Conservation (phyloP, 1,284 basidiomycete species). For the Leucoagaricus sp. region DNA sequence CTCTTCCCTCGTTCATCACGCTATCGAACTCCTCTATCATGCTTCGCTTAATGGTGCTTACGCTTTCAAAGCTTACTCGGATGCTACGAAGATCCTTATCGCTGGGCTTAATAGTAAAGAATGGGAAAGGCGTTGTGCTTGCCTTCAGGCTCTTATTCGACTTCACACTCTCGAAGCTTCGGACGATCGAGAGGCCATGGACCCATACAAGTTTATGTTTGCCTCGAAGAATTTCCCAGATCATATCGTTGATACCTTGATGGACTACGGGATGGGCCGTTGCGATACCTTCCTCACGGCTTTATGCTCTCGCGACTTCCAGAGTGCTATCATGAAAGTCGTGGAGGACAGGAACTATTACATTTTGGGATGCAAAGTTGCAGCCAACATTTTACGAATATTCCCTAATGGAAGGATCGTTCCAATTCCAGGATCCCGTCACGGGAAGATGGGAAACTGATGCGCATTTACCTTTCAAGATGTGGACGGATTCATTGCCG, state of each 20-base stretch:
- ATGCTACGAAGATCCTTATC: slow-evolving; percentile 49
- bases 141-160: slow-evolving; percentile 52
- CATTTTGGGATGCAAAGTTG: slow-evolving; percentile 48
- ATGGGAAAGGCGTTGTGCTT: slow-evolving; percentile 48
- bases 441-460: slow-evolving; percentile 40
- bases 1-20: slow-evolving; percentile 50
- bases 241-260: slow-evolving; percentile 46
- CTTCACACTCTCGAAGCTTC: slow-evolving; percentile 46
- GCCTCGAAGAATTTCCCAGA: slow-evolving; percentile 42
- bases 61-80: slow-evolving; percentile 43
- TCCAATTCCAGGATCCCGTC: slow-evolving; percentile 42
- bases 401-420: slow-evolving; percentile 55
- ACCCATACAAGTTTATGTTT: slow-evolving; percentile 44
- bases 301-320: slow-evolving; percentile 41
- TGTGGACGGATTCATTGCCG: slow-evolving; percentile 58
- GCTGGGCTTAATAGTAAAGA: slow-evolving; percentile 55
- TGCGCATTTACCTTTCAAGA: slow-evolving; percentile 53
- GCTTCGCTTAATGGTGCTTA: slow-evolving; percentile 45
- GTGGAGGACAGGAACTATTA: slow-evolving; percentile 50
- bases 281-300: slow-evolving; percentile 49
- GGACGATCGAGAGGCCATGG: slow-evolving; percentile 42
- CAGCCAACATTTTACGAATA: slow-evolving; percentile 56
- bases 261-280: slow-evolving; percentile 46
- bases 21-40: slow-evolving; percentile 43
- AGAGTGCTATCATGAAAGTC: slow-evolving; percentile 51